Base-by-base conservation (phyloP, 2,329 filamentous ascomycete genomes). In the Nemania diffusa region DNA sequence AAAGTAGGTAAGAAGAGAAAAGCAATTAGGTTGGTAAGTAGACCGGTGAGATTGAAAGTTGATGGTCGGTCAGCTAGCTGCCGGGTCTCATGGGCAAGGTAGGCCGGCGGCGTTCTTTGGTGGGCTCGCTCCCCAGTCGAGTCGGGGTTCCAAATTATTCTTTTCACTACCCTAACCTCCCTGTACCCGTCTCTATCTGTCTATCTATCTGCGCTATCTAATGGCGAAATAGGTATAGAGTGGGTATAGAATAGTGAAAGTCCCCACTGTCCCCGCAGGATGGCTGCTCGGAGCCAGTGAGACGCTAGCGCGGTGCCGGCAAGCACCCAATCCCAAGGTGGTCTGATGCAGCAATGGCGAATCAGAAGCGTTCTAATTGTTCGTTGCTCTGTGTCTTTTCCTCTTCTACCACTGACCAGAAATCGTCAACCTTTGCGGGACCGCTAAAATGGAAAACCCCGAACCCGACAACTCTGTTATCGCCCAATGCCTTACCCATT, bases 341-440 rank as follows among this genome's bases (percentile, higher is more conserved):
- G 60, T 46, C 64, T 66, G 57, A 67, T 59, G 50, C 40, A 9
- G 17, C 26, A 52, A 3, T 40, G 46, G 63, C 68, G 56, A 70
- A 70, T 70, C 66, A 69, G 58, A 44, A 42, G 20, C 42, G 26
- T 32, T n/a, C 7, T 52, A 66, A 63, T 70, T 70, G 60, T 20
- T 26, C 48, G 9, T 32, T 52, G 27, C 20, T 50, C 22, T n/a
- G n/a, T n/a, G n/a, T 22, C 26, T 17, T 17, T 34, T 29, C 8
- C 57, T 29, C 48, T 11, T 11, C 27, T 46, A 13, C 42, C n/a
- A 50, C 46, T 26, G 24, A 50, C 32, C n/a, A 40, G 32, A 40
- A 37, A 20, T 17, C 40, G 17, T 42, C 55, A 53, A 26, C 37
- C 3, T 37, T 50, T 48, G 50, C 63, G 58, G 63, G 67, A 57